Evolutionary conservation across 441 rosid genomes (phyloP), one percentile per base, ranked within the genome.

Genomic region (Raphanus hybrid): DNA sequence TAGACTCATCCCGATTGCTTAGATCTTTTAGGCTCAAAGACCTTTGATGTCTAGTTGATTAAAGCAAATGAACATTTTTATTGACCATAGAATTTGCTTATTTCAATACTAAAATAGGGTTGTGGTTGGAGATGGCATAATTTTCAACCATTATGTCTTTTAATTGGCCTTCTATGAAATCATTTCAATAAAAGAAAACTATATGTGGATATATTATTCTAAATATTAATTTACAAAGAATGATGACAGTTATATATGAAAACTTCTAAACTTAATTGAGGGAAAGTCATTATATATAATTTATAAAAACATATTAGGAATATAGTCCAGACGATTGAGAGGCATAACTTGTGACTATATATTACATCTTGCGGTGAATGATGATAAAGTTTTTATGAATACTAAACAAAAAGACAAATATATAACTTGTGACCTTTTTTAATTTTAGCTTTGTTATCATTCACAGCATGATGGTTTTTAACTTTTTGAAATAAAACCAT

Each of bases 311-410:
- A 4, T 9, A 23, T 23, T 2, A 15, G 23, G 59, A 54, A 15
- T 54, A 15, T 54, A 15, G 2, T 34, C 10, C 23, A 54, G 59
- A 54, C 23, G 59, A 16, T 48, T 54, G 59, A 54, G 10, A 15
- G 59, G 23, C 59, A 54, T 54, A 54, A 15, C 59, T 15, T 54
- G 59, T 54, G 59, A 54, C 59, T 54, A 14, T 16, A 16, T 52
- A 27, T 54, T 54, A 54, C 59, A 54, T 54, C 59, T 54, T 54
- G 67, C 67, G 67, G 67, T 64, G 66, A 62, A n/a, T 54, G 63
- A 10, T 59, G 14, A 59, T 59, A 26, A 59, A 59, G 64, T 59
- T 59, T 26, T 59, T 15, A 59, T 5, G 35, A 59, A 11, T 29
- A 9, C 11, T 11, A 59, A 26, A 59, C 64, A 59, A 59, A 59